phyloP scores from a whole-genome alignment of 1,284 basidiomycete genomes.

The Fomes fomentarius region DNA sequence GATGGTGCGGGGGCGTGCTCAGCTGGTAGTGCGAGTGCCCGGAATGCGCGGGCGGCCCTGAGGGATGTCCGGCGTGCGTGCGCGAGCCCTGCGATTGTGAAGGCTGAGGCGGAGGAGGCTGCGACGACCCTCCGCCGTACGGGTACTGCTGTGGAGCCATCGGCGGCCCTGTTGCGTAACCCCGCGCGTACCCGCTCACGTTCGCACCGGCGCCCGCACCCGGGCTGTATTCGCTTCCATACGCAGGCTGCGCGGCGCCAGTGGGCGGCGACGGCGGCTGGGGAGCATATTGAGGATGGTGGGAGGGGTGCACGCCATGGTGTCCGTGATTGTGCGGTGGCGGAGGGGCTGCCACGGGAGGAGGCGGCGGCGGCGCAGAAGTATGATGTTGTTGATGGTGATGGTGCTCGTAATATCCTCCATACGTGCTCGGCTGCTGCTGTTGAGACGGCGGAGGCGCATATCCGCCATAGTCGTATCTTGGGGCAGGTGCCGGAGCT shows the following conservation, averaged over 20 bases:
- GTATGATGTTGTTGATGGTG: constrained; percentile 17
- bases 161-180: constrained; percentile 9
- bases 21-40: constrained; percentile 29
- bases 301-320: constrained; percentile 15
- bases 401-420: constrained; percentile 20
- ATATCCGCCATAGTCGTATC: constrained; percentile 19
- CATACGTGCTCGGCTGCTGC: constrained; percentile 14
- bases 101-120: constrained; percentile 6
- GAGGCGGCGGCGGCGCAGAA: constrained; percentile 18
- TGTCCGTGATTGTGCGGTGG: constrained; percentile 16
- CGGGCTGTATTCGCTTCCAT: constrained; percentile 21
- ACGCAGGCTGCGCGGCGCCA: constrained; percentile 14
- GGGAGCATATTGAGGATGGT: constrained; percentile 15
- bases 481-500: constrained; percentile 21
- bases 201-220: neutral
- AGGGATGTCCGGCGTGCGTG: constrained; percentile 5
- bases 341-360: constrained; percentile 1
- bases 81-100: constrained; percentile 5
- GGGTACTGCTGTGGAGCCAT: constrained; percentile 19
- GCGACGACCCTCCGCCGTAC: constrained; percentile 9
- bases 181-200: constrained; percentile 11
- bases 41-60: constrained; percentile 11
- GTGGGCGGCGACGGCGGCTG: constrained; percentile 18
- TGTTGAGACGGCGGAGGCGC: constrained; percentile 13
- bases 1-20: constrained; percentile 30